Percentiles rank a stretch among this genome's conserved stretches.
Conservation (phyloP, 2,329 filamentous ascomycete species). For the Teratosphaeria nubilosa region DNA sequence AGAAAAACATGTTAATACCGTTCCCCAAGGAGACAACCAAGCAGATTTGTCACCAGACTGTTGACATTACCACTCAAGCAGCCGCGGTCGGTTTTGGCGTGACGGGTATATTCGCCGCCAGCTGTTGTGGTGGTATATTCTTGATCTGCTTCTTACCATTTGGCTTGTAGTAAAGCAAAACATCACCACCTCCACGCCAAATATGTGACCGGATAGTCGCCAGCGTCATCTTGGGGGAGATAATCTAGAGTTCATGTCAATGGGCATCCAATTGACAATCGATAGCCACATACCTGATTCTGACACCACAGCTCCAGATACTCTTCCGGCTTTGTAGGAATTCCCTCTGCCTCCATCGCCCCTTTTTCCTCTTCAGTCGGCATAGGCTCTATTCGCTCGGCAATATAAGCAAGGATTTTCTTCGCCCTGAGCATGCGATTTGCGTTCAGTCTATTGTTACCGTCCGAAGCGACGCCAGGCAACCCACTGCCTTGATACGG, state of each 20-base stretch:
- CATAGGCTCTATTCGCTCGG: constrained; percentile 75
- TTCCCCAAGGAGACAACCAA: background rate
- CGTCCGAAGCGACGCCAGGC: constrained; percentile 66
- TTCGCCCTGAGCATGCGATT: constrained; percentile 93
- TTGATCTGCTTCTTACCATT: constrained; percentile 67
- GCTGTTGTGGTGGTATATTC: constrained; percentile 5
- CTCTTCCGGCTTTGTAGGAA: constrained; percentile 68
- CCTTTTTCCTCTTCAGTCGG: constrained; percentile 25
- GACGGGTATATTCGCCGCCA: constrained; percentile 2
- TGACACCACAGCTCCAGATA: constrained; percentile 94
- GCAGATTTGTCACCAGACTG: background rate
- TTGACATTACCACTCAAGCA: background rate
- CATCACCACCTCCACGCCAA: constrained; percentile 92
- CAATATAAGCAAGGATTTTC: constrained; percentile 87
- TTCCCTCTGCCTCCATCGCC: constrained; percentile 31
- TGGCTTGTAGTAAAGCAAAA: constrained; percentile 79
- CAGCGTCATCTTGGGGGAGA: constrained; percentile 81
- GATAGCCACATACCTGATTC: constrained; percentile 56
- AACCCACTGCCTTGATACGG: constrained; percentile 58
- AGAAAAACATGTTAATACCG: background rate
- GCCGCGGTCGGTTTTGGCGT: constrained; percentile 3
- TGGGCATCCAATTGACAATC: constrained; percentile 26
- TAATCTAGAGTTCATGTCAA: constrained; percentile 32
- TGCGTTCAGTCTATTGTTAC: constrained; percentile 82
- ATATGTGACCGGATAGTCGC: constrained; percentile 83